Conservation (phyloP, 257 asterid genomes). For the Linaria vulgaris region DNA sequence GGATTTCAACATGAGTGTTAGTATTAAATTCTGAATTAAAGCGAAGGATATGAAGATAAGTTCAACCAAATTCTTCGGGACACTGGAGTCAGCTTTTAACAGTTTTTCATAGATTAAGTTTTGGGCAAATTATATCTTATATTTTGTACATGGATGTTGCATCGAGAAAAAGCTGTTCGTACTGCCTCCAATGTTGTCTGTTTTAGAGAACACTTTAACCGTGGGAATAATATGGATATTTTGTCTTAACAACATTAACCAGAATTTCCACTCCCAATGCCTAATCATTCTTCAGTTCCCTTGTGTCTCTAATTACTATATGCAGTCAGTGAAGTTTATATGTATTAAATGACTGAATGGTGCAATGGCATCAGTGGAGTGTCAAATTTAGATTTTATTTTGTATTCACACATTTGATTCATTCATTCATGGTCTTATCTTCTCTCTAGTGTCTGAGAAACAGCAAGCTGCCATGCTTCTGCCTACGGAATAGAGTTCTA, state of each 20-base stretch:
- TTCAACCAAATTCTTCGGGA: no score
- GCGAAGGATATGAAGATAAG: no score
- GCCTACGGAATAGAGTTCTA: not conserved
- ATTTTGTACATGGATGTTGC: not conserved
- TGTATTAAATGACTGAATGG: not conserved
- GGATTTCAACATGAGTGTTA: no score
- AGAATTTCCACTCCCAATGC: constrained; percentile 1
- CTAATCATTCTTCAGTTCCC: not conserved
- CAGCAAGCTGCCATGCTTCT: not conserved
- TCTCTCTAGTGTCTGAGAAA: not conserved
- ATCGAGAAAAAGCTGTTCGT: not conserved
- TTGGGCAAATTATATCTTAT: no score
- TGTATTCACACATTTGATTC: not conserved
- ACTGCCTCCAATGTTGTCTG: not conserved
- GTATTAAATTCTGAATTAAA: no score
- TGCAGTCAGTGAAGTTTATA: not conserved
- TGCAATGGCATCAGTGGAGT: not conserved
- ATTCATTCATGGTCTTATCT: not conserved
- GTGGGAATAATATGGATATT: not conserved
- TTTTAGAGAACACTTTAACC: not conserved
- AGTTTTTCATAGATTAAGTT: no score
- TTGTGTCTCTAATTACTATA: not conserved
- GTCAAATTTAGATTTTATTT: not conserved
- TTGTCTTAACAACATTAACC: not conserved
- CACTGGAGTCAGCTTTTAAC: no score